Base-by-base conservation (phyloP, 164 flowering plant genomes). In the Vitis rupestris region DNA sequence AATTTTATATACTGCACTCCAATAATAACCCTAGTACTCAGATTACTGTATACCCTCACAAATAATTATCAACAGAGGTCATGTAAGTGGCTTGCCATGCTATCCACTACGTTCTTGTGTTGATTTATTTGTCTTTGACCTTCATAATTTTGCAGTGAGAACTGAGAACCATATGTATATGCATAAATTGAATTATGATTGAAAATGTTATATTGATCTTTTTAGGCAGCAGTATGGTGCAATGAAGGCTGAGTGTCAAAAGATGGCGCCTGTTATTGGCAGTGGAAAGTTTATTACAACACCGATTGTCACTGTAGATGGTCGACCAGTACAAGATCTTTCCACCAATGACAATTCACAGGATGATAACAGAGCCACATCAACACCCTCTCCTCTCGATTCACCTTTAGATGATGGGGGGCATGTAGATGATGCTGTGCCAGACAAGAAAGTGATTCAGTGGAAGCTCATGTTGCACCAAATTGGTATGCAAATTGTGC, bases 391-490 rank as follows among this genome's bases (percentile, higher is more conserved):
- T 54, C 61, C 6, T 49, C 27, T n/a, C 7, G 61, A 54, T 65
- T 27, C 60, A 53, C 49, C 69, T 59, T n/a, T 47, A 44, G 62
- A 17, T 58, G 51, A 31, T 63, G 76, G 50, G 14, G 63, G 29
- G 52, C 53, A 19, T 68, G 61, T 29, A 44, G 53, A 64, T 57
- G 79, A 66, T 64, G 69, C 71, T 69, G 48, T 73, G 57, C 16
- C 70, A 50, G 81, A 83, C 61, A 80, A 86, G 79, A 87, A 76
- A 77, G 86, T 80, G 73, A 75, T 82, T 54, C 83, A 85, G 60
- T 93, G 98, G 98, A 91, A 84, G 81, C 90, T 81, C 62, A 56
- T 56, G 50, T 84, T 93, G 86, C 88, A 82, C 81, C 98, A 93
- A 78, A 93, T 93, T 62, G 97, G 98, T 93, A 83, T 47, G 79